Conservation (phyloP, 106 monocot species). For the Apostasia ramifera region DNA sequence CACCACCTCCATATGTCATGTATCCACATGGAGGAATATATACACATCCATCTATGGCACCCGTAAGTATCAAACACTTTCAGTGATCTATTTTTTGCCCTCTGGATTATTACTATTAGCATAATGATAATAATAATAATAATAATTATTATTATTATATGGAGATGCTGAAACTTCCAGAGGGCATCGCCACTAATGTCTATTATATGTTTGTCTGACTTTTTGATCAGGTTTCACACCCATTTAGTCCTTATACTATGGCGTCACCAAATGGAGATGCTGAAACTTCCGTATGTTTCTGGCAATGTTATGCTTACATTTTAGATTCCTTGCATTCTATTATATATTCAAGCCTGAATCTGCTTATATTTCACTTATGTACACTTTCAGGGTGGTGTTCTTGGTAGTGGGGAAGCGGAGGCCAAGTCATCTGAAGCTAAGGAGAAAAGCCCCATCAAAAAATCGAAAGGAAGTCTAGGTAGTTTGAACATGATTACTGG, state of each 20-base stretch:
- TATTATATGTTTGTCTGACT: not conserved
- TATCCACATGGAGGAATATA: constrained; percentile 76
- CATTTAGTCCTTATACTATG: constrained; percentile 48
- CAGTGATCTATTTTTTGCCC: too few species aligned
- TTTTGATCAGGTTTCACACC: constrained; percentile 45
- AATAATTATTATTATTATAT: too few species aligned
- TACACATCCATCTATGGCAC: constrained; percentile 78
- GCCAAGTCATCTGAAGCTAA: constrained; percentile 59
- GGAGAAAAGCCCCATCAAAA: constrained; percentile 45
- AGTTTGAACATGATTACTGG: constrained; percentile 66
- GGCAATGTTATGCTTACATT: not conserved
- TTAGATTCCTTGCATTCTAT: not conserved
- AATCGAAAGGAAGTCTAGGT: constrained; percentile 60
- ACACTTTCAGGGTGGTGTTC: constrained; percentile 27
- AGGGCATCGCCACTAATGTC: not conserved
- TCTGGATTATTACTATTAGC: too few species aligned
- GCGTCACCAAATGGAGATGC: constrained; percentile 42
- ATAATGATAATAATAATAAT: too few species aligned
- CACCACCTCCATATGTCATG: constrained; percentile 79
- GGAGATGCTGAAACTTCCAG: too few species aligned
- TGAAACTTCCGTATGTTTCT: constrained; percentile 49
- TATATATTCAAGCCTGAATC: not conserved
- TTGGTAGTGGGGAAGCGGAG: constrained; percentile 35
- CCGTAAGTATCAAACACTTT: constrained; percentile 30
- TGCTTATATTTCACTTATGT: not conserved